These are phyloP conservation scores for Lindgomyces ingoldianus DNA, from an alignment of 495 filamentous ascomycete species.

Conservation along the genomic window DNA sequence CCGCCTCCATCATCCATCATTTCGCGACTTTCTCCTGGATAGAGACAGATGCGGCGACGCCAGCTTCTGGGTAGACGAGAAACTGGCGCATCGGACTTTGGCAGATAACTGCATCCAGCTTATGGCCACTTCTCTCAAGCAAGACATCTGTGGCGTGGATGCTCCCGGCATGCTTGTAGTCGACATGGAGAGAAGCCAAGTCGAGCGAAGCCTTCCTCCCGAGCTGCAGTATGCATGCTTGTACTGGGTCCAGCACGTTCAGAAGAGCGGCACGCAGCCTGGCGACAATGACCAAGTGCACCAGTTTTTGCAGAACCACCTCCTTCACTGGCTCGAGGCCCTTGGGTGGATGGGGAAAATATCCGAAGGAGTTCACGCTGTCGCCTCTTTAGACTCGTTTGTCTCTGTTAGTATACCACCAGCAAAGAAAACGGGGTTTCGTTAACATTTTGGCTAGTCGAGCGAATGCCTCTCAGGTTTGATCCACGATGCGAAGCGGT, in stretches of 20 bases:
- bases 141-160: slow-evolving; percentile 48
- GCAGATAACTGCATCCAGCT: slow-evolving; percentile 41
- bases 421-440: too few species aligned
- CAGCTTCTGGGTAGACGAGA: slow-evolving; percentile 48
- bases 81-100: slow-evolving; percentile 42
- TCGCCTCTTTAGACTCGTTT: too few species aligned
- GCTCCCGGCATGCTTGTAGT: slow-evolving; percentile 31
- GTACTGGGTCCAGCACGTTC: background rate
- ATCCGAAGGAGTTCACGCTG: background rate
- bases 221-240: background rate
- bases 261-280: background rate
- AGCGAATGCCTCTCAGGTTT: too few species aligned
- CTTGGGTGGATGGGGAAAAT: background rate
- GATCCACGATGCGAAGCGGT: too few species aligned
- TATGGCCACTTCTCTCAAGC: slow-evolving; percentile 39
- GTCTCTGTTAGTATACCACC: too few species aligned
- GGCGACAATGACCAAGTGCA: background rate
- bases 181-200: background rate
- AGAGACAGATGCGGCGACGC: slow-evolving; percentile 35
- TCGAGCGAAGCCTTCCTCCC: background rate
- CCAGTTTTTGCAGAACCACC: background rate
- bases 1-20: slow-evolving; percentile 53
- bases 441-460: too few species aligned
- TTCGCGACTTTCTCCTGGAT: slow-evolving; percentile 56
- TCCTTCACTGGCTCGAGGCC: background rate